Conservation (phyloP, 495 filamentous ascomycete genomes). For the Aspergillus baeticus region DNA sequence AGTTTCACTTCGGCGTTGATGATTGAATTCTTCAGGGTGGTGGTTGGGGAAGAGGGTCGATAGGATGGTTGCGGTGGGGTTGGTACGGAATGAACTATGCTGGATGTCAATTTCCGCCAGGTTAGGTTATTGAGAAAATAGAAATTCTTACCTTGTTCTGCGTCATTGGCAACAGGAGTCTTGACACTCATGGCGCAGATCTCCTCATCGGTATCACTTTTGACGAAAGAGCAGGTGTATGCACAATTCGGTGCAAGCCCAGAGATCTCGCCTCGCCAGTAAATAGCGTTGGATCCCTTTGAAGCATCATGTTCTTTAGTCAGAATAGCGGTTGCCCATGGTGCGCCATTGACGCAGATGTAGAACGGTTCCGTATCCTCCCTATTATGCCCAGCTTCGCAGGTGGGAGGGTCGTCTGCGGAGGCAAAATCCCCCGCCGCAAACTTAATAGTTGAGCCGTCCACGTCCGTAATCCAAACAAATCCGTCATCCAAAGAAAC, state of each 20-base stretch:
- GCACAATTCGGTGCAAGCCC: constrained; percentile 82
- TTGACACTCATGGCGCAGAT: constrained; percentile 78
- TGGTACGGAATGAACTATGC: constrained; percentile 39
- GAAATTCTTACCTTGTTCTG: constrained; percentile 57
- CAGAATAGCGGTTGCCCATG: constrained; percentile 83
- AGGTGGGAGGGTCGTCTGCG: constrained; percentile 36
- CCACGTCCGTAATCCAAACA: constrained; percentile 85
- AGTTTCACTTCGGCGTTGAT: constrained; percentile 74
- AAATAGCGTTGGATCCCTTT: constrained; percentile 49
- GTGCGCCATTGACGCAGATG: constrained; percentile 82
- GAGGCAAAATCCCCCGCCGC: constrained; percentile 66
- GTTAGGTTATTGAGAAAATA: too few relatives aligned
- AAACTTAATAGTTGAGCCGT: constrained; percentile 79
- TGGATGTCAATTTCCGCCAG: too few relatives aligned
- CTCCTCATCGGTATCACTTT: constrained; percentile 67
- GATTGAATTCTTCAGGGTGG: constrained; percentile 86
- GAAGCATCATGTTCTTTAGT: constrained; percentile 48
- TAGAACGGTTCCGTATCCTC: constrained; percentile 74
- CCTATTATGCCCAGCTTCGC: constrained; percentile 35
- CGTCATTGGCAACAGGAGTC: constrained; percentile 68
- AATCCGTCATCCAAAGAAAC: constrained; percentile 76
- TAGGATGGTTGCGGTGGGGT: constrained; percentile 57
- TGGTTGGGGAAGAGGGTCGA: constrained; percentile 82
- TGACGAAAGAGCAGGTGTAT: constrained; percentile 83
- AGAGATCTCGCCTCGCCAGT: constrained; percentile 83